These are phyloP conservation scores for grape (Vitis vinifera) DNA, from an alignment of 164 flowering plant genomes.

Conservation along the genomic window ASM3070453v1 NC_081813.1:13709501-13710000, in stretches of 20 bases:
- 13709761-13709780: constrained; percentile 54
- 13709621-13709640: constrained; percentile 53
- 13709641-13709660: constrained; percentile 51
- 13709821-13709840: constrained; percentile 56
- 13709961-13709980: constrained; percentile 13
- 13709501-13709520: constrained; percentile 60
- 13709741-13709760: constrained; percentile 67
- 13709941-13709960: constrained; percentile 54
- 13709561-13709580: constrained; percentile 55
- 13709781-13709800: constrained; percentile 56
- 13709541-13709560: constrained; percentile 55
- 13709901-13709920: constrained; percentile 46
- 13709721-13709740: constrained; percentile 57
- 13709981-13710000: neutral
- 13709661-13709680: constrained; percentile 64
- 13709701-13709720: constrained; percentile 51
- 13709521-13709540: constrained; percentile 62
- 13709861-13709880: constrained; percentile 44
- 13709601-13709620: constrained; percentile 56
- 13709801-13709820: constrained; percentile 51
- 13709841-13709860: constrained; percentile 64
- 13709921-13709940: constrained; percentile 41
- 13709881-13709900: constrained; percentile 45
- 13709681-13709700: constrained; percentile 70
- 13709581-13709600: constrained; percentile 48